Base-by-base conservation (phyloP, 73 alveolate species). In the Tetrahymena malaccensis region DNA sequence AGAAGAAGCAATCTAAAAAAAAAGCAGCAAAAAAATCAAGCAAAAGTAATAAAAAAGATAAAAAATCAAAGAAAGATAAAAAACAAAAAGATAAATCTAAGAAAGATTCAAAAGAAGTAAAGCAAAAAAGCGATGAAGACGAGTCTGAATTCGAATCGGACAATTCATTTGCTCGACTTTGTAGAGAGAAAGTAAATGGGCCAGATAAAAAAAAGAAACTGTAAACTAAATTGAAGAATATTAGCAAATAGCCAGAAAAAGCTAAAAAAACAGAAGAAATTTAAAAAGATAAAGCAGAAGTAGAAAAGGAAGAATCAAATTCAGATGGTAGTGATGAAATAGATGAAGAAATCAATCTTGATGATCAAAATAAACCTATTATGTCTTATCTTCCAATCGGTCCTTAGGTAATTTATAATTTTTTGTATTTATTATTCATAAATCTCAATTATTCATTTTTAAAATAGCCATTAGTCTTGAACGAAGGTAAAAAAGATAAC, bases 91-190 rank as follows among this genome's bases (percentile, higher is more conserved):
- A 70, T 70, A 70, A 70, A 70, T n/a, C 89, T 27, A 17, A 70
- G 37, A 70, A 70, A 31, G 31, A n/a, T 4, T 27, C 89, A 19
- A 70, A 70, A 25, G 37, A 8, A 70, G 21, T 22, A 3, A 27
- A 31, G 4, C 16, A 70, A 17, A 31, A 70, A 31, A 31, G 37
- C 25, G 89, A 70, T n/a, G 89, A 70, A n/a, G 89, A 70, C 10
- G 89, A 95, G 38, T 94, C 96, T 15, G 97, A 85, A n/a, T 43
- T 93, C 8, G 97, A 95, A 31, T 95, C 97, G 27, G 97, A 95
- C 55, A 95, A 95, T 89, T 95, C 97, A 2, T 95, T 95, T 95
- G 97, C 97, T 43, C 93, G 43, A 33, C 93, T 85, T n/a, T 94
- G 93, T 43, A 95, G 97, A 95, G 94, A 95, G 55, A 33, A 85